phyloP scores from a whole-genome alignment of 371 early-diverging fungal genomes.

The Catenaria anguillulae region DNA sequence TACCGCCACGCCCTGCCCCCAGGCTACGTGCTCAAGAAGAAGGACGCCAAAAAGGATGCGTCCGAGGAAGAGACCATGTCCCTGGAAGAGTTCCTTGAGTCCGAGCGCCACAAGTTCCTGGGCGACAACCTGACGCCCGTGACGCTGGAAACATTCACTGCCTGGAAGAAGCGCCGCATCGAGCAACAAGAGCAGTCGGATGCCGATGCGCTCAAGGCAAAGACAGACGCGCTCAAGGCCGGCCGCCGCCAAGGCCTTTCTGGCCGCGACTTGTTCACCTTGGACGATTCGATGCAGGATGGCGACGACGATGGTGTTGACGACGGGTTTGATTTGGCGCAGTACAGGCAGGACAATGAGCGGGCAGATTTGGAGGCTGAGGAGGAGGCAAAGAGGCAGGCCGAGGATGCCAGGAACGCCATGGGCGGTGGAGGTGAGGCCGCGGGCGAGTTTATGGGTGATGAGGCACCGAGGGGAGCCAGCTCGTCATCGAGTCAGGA shows the following conservation, averaged over 20 bases:
- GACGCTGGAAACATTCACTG: conserved; percentile 80
- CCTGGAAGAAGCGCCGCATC: conserved; percentile 88
- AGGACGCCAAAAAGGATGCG: conserved; percentile 55
- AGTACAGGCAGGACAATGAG: not conserved
- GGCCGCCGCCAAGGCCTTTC: conserved; percentile 85
- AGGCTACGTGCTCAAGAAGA: conserved; percentile 88
- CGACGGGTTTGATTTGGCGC: not conserved
- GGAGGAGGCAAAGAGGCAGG: not conserved
- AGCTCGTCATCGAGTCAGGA: too few species aligned
- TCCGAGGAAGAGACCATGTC: conserved; percentile 70
- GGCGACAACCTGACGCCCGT: conserved; percentile 89
- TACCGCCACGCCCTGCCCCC: conserved; percentile 95
- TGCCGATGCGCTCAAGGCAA: conserved; percentile 48
- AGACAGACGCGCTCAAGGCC: conserved; percentile 79
- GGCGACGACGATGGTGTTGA: not conserved
- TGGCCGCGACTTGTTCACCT: conserved; percentile 95
- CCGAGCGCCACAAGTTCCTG: conserved; percentile 81
- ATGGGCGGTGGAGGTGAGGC: not conserved
- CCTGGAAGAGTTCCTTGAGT: conserved; percentile 91
- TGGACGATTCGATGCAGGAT: conserved; percentile 11
- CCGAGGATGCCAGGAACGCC: not conserved
- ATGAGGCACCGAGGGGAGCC: not conserved
- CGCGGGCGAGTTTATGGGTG: not conserved
- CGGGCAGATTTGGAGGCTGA: not conserved
- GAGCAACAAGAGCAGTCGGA: conserved; percentile 57